Evolutionary conservation across 768 basidiomycete species (phyloP), one percentile per base, ranked within the genome.

Genomic region (Porphyrellus cyaneotinctus): DNA sequence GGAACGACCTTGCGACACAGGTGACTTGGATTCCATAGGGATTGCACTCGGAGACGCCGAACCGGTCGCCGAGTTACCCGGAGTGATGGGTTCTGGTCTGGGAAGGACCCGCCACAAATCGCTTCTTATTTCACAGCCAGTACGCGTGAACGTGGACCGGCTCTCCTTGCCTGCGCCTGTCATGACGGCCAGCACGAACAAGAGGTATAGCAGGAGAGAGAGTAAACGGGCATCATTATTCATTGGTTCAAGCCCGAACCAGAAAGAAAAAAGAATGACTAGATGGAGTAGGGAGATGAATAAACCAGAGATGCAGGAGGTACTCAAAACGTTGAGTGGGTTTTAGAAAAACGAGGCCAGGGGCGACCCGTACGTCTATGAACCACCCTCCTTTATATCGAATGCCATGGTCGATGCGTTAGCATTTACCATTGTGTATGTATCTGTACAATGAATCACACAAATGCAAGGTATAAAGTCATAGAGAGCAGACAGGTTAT

Each of bases 301-400:
- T 7, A 59, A 57, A 17, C 52, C 59, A 2, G 64, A 66, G 24
- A 66, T 60, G 14, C 64, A 62, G 42, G 62, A 62, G 36, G 47
- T 64, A 1, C 43, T 67, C 32, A 57, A 42, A 12, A 52, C 45
- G 20, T 33, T 68, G 11, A 43, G 46, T 24, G 44, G 9, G 41
- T 6, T 56, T 26, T 56, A 54, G n/a, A 17, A 22, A 24, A 22
- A 15, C 26, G 4, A 24, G 5, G 10, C n/a, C 14, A 8, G 10
- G 10, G 26, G 18, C 22, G 47, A 15, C 13, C 5, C n/a, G n/a
- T n/a, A n/a, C n/a, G n/a, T n/a, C 26, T 28, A 28, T 28, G 26
- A 9, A 4, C 26, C 9, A 28, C 26, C 5, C 26, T 28, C 26
- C 26, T 28, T 28, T 28, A 28, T 28, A 28, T 28, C 9, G 26